Base-by-base conservation (phyloP, 805 yeast genomes). In the Candida vaughaniae region DNA sequence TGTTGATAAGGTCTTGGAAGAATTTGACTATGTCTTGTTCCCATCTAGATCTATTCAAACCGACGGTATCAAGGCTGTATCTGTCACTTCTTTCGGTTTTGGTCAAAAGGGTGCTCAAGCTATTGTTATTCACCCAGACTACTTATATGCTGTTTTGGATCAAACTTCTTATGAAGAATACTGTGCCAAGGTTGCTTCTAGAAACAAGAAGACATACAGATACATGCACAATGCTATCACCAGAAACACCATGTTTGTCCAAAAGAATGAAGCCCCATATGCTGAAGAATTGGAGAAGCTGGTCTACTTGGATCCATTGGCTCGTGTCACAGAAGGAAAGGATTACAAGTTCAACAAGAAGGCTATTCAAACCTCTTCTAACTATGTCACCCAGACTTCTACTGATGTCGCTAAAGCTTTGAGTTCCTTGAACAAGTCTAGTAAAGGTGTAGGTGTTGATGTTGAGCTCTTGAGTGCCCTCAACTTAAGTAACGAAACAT, bases 31-130 rank as follows among this genome's bases (percentile, higher is more conserved):
- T 64, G 87, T 93, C 49, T 79, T 93, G 64, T 93, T 82, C 80
- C 98, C 98, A 62, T 87, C 96, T 18, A 84, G 93, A 64, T 71
- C 95, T 18, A 78, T 93, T 58, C 86, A 85, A 71, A 93, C 99
- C 31, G 95, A 90, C 62, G 98, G 99, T 63, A 77, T 93, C 61
- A 93, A 91, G 75, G 99, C 99, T 43, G 95, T 86, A 39, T 86
- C 97, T 26, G 80, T 93, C 33, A 93, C 98, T 5, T 93, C 99
- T 2, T 93, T 93, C 63, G 99, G 99, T 64, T 93, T 93, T 64
- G 99, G 99, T 62, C 99, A 93, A 73, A 93, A 93, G 77, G 99
- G 99, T 71, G 99, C 89, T 39, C 95, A 89, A 66, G 96, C 96
- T 32, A 68, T 93, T 61, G 85, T 81, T 39, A 75, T 93, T 47